phyloP scores from a whole-genome alignment of 805 yeast species.

The Brettanomyces custersianus region DNA sequence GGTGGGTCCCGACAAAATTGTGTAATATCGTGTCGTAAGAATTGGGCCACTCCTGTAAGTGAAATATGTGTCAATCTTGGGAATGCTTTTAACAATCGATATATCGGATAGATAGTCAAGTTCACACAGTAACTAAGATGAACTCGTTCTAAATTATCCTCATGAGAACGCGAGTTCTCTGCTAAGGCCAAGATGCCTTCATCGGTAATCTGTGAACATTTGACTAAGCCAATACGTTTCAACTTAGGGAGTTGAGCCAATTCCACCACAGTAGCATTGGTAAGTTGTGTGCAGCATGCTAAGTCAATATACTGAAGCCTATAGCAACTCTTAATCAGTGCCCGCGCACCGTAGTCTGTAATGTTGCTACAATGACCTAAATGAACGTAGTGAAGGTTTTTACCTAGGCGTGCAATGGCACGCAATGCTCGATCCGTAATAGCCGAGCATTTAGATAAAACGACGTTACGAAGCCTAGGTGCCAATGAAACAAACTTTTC shows the following conservation, averaged over 20 bases:
- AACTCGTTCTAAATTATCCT: conserved; percentile 82
- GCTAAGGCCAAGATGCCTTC: conserved; percentile 66
- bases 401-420: conserved; percentile 64
- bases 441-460: conserved; percentile 79
- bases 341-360: conserved; percentile 80
- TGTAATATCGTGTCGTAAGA: conserved; percentile 76
- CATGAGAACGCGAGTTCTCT: conserved; percentile 40
- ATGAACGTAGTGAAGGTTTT: conserved; percentile 80
- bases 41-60: conserved; percentile 86
- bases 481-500: conserved; percentile 65
- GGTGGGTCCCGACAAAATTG: conserved; percentile 90
- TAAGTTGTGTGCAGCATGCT: conserved; percentile 87
- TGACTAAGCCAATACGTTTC: conserved; percentile 87
- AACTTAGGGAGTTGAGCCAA: conserved; percentile 69
- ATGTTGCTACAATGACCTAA: conserved; percentile 88
- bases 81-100: conserved; percentile 64
- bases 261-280: conserved; percentile 73
- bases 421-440: conserved; percentile 75
- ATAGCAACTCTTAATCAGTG: conserved; percentile 67
- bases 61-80: conserved; percentile 85
- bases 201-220: conserved; percentile 82
- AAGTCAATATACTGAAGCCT: conserved; percentile 87
- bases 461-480: conserved; percentile 81
- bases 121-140: conserved; percentile 88
- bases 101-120: conserved; percentile 70